Evolutionary conservation across 2,329 filamentous ascomycete genomes (phyloP), one percentile per base, ranked within the genome.

Genomic region (Aspergillus phoenicis): DNA sequence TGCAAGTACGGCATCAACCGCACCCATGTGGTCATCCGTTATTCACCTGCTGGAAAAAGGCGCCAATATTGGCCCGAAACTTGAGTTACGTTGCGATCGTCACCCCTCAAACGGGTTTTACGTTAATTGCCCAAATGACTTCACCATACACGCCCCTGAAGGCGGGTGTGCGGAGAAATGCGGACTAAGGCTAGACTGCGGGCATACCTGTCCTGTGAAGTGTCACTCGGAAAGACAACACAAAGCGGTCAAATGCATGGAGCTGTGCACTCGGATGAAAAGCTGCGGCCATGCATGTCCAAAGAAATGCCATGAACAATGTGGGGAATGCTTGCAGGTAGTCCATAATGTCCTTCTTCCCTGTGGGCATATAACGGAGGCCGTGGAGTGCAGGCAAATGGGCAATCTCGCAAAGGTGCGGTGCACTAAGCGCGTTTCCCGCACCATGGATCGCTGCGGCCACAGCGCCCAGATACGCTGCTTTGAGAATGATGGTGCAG

Each of bases 21-120:
- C 59, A 36, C 62, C 60, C n/a, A 62, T 66, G 62, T 66, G 64
- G 64, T 36, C 39, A 26, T 61, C 57, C 11, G 54, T 58, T 3
- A 30, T 60, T 5, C 26, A 28, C 36, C 56, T 58, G n/a, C 22
- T 57, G 2, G 33, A 56, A 36, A 24, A 45, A 24, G 33, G 28
- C 11, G 26, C n/a, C 5, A 58, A 59, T 24, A 54, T 64, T 41
- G 57, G 60, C 6, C 49, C 48, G 2, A 41, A 45, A 11, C 22
- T 65, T 10, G 58, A 57, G 24, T 61, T 65, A n/a, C 26, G 41
- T 20, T 65, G 58, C 52, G 20, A 56, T 8, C 63, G 63, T 11
- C 61, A 65, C 26, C 49, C 43, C 0, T 15, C 58, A 0, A 58
- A 13, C 13, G 13, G 17, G 5, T 39, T 58, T 1, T 26, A 22